Evolutionary conservation across 257 asterid genomes (phyloP), one percentile per base, ranked within the genome.

Genomic region (Cinchona pubescens): DNA sequence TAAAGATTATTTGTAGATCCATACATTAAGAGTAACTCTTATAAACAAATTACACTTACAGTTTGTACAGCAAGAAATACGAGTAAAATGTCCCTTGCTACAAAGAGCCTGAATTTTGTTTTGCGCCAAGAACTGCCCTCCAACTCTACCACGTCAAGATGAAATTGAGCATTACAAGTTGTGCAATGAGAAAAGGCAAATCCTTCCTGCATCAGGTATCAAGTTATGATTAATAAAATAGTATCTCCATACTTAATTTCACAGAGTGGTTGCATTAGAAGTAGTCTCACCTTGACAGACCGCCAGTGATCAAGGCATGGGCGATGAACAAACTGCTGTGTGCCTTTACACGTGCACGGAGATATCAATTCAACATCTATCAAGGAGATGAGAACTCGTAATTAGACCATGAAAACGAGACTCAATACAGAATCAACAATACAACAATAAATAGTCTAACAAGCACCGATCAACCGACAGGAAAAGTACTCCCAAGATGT

Each of bases 231-330:
- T 37, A 68, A 35, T 16, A 45, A 40, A 34, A 48, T 45, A 69
- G 11, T 37, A 42, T 18, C 53, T 59, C 27, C 3, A 75, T 61
- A 7, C 72, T 45, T 29, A 30, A 25, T 27, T 25, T 58, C 18
- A 72, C 56, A 32, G 13, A 8, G 13, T 11, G 11, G 19, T 23
- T 16, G 21, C 10, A 11, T n/a, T 9, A 51, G 8, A 78, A 42
- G 5, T 46, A 73, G 30, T 51, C 81, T 65, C 53, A 87, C 91
- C 84, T 87, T 87, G 38, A 85, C 89, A 8, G 91, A 87, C 69
- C 89, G 84, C 91, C 91, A 87, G 67, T 87, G 89, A 82, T 87
- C 91, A 78, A 87, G 89, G 73, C 91, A 87, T 67, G 86, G 76
- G 30, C 89, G 85, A 78, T 87, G 91, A 78, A 87, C 91, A 81